Conservation (phyloP, 169 alveolate species). For the Plasmodium adleri region DNA sequence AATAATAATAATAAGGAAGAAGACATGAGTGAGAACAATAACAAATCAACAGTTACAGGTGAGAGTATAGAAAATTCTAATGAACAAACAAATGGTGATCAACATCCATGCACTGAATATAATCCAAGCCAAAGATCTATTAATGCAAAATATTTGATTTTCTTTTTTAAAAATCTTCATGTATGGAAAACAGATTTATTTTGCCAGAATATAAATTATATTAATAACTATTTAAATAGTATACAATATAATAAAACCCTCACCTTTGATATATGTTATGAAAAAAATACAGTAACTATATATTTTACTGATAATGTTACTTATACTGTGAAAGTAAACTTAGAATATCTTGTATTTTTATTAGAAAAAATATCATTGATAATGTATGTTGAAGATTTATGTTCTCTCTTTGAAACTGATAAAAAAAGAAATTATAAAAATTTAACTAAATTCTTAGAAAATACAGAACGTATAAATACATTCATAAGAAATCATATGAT, state of each 20-base stretch:
- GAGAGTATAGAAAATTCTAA: neutral
- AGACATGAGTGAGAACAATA: neutral
- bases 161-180: slow-evolving; percentile 45
- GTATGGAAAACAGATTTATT: slow-evolving; percentile 30
- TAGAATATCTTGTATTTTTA: slow-evolving; percentile 50
- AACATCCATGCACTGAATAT: neutral
- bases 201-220: slow-evolving; percentile 27
- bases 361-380: slow-evolving; percentile 59
- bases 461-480: neutral
- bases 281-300: neutral
- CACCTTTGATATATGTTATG: slow-evolving; percentile 10
- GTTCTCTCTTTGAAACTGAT: slow-evolving; percentile 20
- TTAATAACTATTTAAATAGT: slow-evolving; percentile 4
- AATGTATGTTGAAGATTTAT: slow-evolving; percentile 40
- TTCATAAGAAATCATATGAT: slow-evolving; percentile 21
- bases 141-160: slow-evolving; percentile 34
- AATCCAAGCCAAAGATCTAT: slow-evolving; percentile 21
- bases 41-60: neutral
- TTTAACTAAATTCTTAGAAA: slow-evolving; percentile 3
- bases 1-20: neutral
- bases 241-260: slow-evolving; percentile 17
- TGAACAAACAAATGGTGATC: neutral
- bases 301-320: neutral
- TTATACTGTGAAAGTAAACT: neutral
- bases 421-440: neutral